Base-by-base conservation (phyloP, 305 asterid genomes). In the Fraxinus nigra region DNA sequence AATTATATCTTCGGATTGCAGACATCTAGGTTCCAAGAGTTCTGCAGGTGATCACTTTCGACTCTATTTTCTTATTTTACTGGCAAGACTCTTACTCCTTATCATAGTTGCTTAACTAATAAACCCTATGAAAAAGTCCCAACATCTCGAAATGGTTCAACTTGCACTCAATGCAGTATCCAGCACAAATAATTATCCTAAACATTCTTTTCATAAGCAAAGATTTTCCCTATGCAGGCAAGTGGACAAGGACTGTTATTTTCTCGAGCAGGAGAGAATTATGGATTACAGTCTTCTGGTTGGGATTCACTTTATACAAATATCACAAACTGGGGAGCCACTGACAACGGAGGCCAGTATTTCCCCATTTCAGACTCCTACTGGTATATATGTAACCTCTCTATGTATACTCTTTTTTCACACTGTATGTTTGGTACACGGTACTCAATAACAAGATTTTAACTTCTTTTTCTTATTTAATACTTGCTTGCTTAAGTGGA, bases 251-350 rank as follows among this genome's bases (percentile, higher is more conserved):
- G 99, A 95, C 87, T 92, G 97, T 74, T 97, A 96, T 32, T 96
- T 96, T 85, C 99, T 96, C 76, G 97, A 92, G 85, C 94, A 91
- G 40, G 99, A 92, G 88, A 92, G 97, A 77, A 93, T 95, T 18
- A 95, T 95, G 99, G 98, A 95, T 89, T 95, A 95, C 85, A 95
- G 99, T 81, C 98, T 95, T 65, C 80, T 96, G 83, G 89, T 94
- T 0, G 99, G 99, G 56, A 86, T 96, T 84, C 97, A 94, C 85
- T 93, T 94, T 88, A 84, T 88, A 77, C 90, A 93, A 79, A 87
- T 90, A 76, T 91, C 97, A 16, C 78, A 79, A 14, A 81, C 90
- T 20, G 92, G 95, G 33, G 93, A 88, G 61, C 95, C 97, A 67
- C 79, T 92, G 65, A 84, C 80, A 69, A 77, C 65, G 7, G 83